Conservation (phyloP, 352 stramenopile species). For the Phytophthora pisi region DNA sequence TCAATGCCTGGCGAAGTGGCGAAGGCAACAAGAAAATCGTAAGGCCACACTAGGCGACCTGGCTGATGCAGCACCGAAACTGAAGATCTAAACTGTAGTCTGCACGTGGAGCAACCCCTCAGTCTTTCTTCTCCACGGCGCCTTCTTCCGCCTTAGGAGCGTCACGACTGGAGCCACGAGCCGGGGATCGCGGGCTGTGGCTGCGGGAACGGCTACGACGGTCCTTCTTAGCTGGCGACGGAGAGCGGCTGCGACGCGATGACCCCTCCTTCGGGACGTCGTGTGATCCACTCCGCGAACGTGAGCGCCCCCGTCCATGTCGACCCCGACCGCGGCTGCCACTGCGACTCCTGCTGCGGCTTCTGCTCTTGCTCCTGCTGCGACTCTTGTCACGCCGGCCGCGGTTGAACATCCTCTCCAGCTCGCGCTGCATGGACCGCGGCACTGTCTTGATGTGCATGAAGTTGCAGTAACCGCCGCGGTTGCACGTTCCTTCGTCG, state of each 20-base stretch:
- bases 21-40: conserved; percentile 24
- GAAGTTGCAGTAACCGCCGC: conserved; percentile 99
- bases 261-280: conserved; percentile 49
- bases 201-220: conserved; percentile 63
- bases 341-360: conserved; percentile 57
- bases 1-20: conserved; percentile 13
- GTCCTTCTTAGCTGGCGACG: conserved; percentile 47
- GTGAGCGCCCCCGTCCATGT: conserved; percentile 45
- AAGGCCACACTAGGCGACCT: conserved; percentile 5
- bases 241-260: conserved; percentile 48
- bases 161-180: conserved; percentile 20
- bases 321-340: conserved; percentile 35
- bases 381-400: conserved; percentile 47
- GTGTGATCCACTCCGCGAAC: conserved; percentile 53
- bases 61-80: conserved; percentile 32
- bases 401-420: conserved; percentile 89
- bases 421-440: conserved; percentile 81
- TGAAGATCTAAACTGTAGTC: conserved; percentile 26
- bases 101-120: conserved; percentile 15
- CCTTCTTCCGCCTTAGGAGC: conserved; percentile 14
- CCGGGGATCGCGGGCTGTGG: conserved; percentile 39
- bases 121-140: conserved; percentile 36
- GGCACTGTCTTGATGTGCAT: conserved; percentile 97
- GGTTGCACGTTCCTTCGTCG: conserved; percentile 97
- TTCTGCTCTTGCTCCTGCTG: conserved; percentile 52